These are phyloP conservation scores for Ogataea pini DNA, from an alignment of 805 yeast species.

Conservation along the genomic window DNA sequence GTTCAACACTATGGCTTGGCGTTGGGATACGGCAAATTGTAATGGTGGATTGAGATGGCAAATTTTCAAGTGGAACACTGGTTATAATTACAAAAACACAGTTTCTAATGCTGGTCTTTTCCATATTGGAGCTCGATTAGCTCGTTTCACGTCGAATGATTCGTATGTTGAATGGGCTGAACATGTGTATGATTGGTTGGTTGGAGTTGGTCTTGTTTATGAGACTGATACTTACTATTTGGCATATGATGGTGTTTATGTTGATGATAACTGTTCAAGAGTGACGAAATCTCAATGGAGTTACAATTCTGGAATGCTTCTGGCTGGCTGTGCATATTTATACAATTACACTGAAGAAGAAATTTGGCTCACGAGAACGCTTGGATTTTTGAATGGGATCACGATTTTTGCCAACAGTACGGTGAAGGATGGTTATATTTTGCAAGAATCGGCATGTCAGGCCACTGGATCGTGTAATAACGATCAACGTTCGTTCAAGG, in stretches of 20 bases:
- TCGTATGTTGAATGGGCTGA: slow-evolving; percentile 77
- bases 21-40: slow-evolving; percentile 81
- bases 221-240: slow-evolving; percentile 42
- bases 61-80: slow-evolving; percentile 90
- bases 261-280: slow-evolving; percentile 59
- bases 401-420: slow-evolving; percentile 54
- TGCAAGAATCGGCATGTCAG: slow-evolving; percentile 89
- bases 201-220: slow-evolving; percentile 31
- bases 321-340: slow-evolving; percentile 79
- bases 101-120: slow-evolving; percentile 90
- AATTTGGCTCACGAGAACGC: slow-evolving; percentile 66
- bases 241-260: slow-evolving; percentile 70
- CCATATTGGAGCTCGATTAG: slow-evolving; percentile 83
- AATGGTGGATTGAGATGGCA: slow-evolving; percentile 96
- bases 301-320: slow-evolving; percentile 78
- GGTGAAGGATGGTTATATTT: slow-evolving; percentile 34
- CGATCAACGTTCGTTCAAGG: slow-evolving; percentile 93
- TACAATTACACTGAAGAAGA: slow-evolving; percentile 70
- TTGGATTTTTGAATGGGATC: slow-evolving; percentile 55
- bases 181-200: slow-evolving; percentile 79
- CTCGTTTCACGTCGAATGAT: slow-evolving; percentile 75
- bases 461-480: slow-evolving; percentile 62
- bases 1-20: slow-evolving; percentile 82
- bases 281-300: slow-evolving; percentile 73
- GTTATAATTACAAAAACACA: slow-evolving; percentile 90